These are phyloP conservation scores for Penicillium olsonii DNA, from an alignment of 2,329 filamentous ascomycete genomes.

Conservation along the genomic window DNA sequence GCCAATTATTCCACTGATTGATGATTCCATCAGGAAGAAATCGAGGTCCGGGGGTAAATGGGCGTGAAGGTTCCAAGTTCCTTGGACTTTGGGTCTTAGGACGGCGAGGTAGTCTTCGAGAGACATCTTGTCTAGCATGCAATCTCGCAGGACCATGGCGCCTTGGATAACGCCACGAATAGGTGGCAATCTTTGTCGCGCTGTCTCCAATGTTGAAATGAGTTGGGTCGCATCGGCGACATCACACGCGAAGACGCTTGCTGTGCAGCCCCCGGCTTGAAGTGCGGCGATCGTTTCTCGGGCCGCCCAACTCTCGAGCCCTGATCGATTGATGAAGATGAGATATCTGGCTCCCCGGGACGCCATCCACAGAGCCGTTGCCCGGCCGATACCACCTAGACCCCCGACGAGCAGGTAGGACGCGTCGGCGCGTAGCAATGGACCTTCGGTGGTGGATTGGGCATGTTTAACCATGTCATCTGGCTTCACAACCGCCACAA, in stretches of 20 bases:
- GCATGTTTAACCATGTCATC: neutral
- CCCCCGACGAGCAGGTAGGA: slow-evolving; percentile 43
- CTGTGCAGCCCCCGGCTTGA: neutral
- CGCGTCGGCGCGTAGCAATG: neutral
- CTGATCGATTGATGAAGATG: slow-evolving; percentile 35
- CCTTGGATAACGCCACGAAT: slow-evolving; percentile 6
- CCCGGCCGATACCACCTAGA: slow-evolving; percentile 41
- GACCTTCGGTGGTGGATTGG: neutral
- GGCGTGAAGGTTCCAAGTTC: slow-evolving; percentile 11
- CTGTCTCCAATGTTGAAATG: neutral
- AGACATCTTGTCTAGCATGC: slow-evolving; percentile 11
- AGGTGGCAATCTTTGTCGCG: neutral
- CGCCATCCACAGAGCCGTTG: slow-evolving; percentile 37
- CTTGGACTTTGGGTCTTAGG: slow-evolving; percentile 11
- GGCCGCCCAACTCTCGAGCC: neutral
- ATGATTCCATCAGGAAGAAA: slow-evolving; percentile 15
- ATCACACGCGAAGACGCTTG: neutral
- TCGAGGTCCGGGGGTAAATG: slow-evolving; percentile 3
- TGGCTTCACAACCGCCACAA: slow-evolving; percentile 28
- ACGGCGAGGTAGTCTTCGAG: slow-evolving; percentile 14
- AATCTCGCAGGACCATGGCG: neutral
- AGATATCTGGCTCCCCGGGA: slow-evolving; percentile 36
- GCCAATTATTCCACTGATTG: slow-evolving; percentile 4
- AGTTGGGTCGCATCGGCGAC: neutral
- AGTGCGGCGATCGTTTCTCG: slow-evolving; percentile 17